Percentiles rank a stretch among this genome's conserved stretches.
These are phyloP conservation scores for Mrakia frigida DNA, from an alignment of 768 basidiomycete genomes.

Conservation along the genomic window DNA sequence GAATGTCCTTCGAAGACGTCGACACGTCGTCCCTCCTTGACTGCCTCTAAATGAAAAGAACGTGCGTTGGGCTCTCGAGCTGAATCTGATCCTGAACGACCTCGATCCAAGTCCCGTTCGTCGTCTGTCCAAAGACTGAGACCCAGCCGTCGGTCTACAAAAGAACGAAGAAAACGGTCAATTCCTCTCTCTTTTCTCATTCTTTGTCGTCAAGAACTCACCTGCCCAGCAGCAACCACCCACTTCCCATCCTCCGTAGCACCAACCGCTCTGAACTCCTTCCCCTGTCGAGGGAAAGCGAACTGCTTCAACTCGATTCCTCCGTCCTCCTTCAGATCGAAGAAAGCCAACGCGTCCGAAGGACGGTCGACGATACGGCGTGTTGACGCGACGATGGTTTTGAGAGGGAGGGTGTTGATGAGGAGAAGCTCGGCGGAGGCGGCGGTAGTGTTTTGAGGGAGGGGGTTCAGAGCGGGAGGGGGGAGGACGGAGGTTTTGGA, in stretches of 20 bases:
- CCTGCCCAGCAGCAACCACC: slow-evolving; percentile 21
- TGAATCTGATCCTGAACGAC: not conserved
- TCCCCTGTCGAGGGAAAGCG: slow-evolving; percentile 18
- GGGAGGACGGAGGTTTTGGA: slow-evolving; percentile 31
- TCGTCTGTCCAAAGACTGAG: not conserved
- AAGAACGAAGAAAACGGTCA: not conserved
- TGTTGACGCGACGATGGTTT: slow-evolving; percentile 20
- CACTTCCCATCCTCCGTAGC: slow-evolving; percentile 21
- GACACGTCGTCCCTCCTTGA: not conserved
- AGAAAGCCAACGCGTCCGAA: slow-evolving; percentile 16
- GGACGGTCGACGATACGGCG: slow-evolving; percentile 6
- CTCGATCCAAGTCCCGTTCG: not conserved
- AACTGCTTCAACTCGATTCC: slow-evolving; percentile 13
- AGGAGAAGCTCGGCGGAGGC: slow-evolving; percentile 23
- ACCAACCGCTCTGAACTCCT: slow-evolving; percentile 30
- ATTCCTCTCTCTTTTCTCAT: not conserved
- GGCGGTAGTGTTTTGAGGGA: not conserved
- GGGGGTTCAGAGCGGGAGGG: not conserved
- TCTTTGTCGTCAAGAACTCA: not conserved
- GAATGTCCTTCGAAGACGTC: no score
- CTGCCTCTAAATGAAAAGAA: not conserved
- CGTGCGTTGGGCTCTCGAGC: not conserved
- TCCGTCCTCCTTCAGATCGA: slow-evolving; percentile 7
- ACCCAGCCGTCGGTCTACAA: not conserved
- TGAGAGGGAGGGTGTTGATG: not conserved